Conservation (phyloP, 345 rosid species). For the Aquilaria malaccensis region DNA sequence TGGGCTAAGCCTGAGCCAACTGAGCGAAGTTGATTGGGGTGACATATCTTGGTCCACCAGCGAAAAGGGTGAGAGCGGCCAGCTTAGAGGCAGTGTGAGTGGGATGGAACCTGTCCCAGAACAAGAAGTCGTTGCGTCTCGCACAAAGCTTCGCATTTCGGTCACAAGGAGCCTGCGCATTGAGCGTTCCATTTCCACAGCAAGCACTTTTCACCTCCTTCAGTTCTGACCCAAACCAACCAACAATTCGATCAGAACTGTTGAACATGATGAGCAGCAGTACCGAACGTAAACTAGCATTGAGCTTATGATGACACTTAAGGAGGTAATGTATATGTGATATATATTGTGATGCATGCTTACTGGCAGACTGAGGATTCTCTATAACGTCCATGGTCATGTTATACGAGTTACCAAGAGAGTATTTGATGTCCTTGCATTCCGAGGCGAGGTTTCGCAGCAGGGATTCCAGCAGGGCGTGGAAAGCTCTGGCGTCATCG, state of each 20-base stretch:
- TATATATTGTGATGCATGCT: slow-evolving; percentile 1
- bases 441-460: slow-evolving; percentile 36
- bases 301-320: not conserved
- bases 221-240: slow-evolving; percentile 20
- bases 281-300: not conserved
- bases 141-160: slow-evolving; percentile 27
- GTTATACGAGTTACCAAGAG: slow-evolving; percentile 38
- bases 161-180: slow-evolving; percentile 22
- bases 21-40: slow-evolving; percentile 41
- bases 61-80: slow-evolving; percentile 40
- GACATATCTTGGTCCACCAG: slow-evolving; percentile 31
- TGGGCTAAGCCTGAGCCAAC: slow-evolving; percentile 27
- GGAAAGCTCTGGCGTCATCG: slow-evolving; percentile 27
- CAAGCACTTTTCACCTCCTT: slow-evolving; percentile 33
- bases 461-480: slow-evolving; percentile 12
- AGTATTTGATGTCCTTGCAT: slow-evolving; percentile 28
- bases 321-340: not conserved
- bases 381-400: slow-evolving; percentile 38
- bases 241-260: too few relatives aligned
- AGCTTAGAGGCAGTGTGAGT: slow-evolving; percentile 37
- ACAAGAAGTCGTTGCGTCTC: slow-evolving; percentile 26
- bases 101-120: slow-evolving; percentile 52
- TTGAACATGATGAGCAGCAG: too few relatives aligned
- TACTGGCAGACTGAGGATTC: slow-evolving; percentile 26
- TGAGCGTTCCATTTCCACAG: slow-evolving; percentile 31